Percentiles rank a stretch among this genome's conserved stretches.
phyloP scores from a whole-genome alignment of 352 stramenopile genomes.

The Phytophthora vignae region DNA sequence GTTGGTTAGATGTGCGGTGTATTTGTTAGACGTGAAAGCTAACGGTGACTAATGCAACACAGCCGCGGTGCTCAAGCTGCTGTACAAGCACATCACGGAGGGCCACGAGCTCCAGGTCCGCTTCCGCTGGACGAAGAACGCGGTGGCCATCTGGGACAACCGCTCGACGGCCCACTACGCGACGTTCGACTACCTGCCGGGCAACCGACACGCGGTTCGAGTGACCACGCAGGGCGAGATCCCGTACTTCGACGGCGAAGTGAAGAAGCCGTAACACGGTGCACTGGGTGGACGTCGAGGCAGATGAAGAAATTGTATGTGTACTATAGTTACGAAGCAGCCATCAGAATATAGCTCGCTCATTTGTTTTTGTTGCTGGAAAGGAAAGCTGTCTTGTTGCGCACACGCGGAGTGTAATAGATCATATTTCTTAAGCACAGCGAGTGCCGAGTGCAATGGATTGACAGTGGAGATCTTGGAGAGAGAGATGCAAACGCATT shows the following conservation, averaged over 20 bases:
- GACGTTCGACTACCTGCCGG: conserved; percentile 2
- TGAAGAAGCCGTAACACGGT: neutral
- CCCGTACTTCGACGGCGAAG: neutral
- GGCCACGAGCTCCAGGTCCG: neutral
- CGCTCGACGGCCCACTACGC: neutral
- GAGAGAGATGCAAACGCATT: too few relatives aligned
- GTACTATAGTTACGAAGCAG: too few relatives aligned
- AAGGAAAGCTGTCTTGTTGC: too few relatives aligned
- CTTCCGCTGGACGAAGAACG: conserved; percentile 5
- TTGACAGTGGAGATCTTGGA: too few relatives aligned
- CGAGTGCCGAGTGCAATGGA: too few relatives aligned
- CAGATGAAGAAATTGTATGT: too few relatives aligned
- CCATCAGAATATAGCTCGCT: too few relatives aligned
- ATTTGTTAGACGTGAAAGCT: neutral
- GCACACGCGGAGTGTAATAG: too few relatives aligned
- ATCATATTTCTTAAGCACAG: too few relatives aligned
- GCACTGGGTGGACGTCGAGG: neutral
- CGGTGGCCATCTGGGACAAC: conserved; percentile 3
- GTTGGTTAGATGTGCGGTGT: neutral
- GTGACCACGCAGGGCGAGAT: conserved; percentile 2
- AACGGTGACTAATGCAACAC: neutral
- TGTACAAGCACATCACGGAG: conserved; percentile 6
- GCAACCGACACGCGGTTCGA: conserved; percentile 1
- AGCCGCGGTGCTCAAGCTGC: conserved; percentile 1
- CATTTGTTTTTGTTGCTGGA: too few relatives aligned